These are phyloP conservation scores for Syzygium aromaticum DNA, from an alignment of 345 rosid genomes.

Conservation along the genomic window DNA sequence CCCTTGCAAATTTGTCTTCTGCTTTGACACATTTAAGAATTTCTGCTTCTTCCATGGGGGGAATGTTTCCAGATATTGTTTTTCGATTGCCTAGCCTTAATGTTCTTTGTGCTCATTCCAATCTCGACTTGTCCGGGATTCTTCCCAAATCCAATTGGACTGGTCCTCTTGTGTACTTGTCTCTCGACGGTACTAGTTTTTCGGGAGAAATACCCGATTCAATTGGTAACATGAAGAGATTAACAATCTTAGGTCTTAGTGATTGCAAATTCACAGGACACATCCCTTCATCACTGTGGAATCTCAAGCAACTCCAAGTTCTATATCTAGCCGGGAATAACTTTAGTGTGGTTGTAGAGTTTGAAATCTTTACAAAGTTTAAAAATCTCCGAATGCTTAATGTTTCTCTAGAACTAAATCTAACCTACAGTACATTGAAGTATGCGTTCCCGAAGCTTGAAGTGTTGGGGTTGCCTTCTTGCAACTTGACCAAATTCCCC, in stretches of 20 bases:
- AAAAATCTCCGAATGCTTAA: too few species aligned
- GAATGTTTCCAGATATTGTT: rapidly evolving
- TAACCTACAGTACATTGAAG: too few species aligned
- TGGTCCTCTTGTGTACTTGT: not conserved
- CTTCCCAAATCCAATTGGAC: not conserved
- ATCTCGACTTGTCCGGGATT: not conserved
- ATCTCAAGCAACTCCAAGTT: too few species aligned
- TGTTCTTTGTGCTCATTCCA: not conserved
- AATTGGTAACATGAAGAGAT: not conserved
- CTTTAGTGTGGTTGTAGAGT: too few species aligned
- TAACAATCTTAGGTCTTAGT: not conserved
- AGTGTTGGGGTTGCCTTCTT: too few species aligned
- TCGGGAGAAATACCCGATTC: not conserved
- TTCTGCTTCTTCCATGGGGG: not conserved
- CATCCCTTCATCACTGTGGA: not conserved
- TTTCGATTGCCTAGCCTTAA: not conserved
- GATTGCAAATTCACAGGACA: not conserved
- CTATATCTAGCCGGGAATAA: too few species aligned
- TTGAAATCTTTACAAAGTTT: too few species aligned
- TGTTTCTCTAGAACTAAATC: too few species aligned
- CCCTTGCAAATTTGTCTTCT: not conserved
- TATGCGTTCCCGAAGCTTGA: too few species aligned
- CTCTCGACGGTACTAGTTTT: not conserved
- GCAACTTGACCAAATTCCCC: too few species aligned
- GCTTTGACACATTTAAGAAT: not conserved